Percentiles rank a stretch among this genome's conserved stretches.
Conservation (phyloP, 1,139 yeast species). For the Scheffersomyces parashehatae region DNA sequence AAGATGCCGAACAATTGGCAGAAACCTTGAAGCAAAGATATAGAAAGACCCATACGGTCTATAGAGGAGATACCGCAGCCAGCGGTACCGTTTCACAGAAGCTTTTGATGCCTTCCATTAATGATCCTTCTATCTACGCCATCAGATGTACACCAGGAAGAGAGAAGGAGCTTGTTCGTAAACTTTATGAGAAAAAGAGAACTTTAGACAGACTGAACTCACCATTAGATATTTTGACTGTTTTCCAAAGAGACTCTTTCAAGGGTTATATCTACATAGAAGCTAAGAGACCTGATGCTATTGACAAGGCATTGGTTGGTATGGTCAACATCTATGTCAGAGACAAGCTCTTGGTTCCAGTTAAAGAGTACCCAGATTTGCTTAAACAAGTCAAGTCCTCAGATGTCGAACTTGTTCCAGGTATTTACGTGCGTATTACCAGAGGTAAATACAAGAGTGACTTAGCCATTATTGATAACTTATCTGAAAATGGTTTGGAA, state of each 20-base stretch:
- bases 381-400: conserved; percentile 86
- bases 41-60: conserved; percentile 82
- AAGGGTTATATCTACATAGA: conserved; percentile 91
- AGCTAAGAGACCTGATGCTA: conserved; percentile 92
- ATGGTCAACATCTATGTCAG: conserved; percentile 79
- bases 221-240: conserved; percentile 79
- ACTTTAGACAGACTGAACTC: conserved; percentile 62
- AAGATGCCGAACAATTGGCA: conserved; percentile 93
- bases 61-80: conserved; percentile 80
- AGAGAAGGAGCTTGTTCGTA: conserved; percentile 88
- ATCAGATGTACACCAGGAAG: conserved; percentile 90
- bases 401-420: conserved; percentile 87
- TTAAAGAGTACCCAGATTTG: conserved; percentile 91
- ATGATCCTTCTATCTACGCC: conserved; percentile 97
- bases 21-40: conserved; percentile 90
- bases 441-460: conserved; percentile 94
- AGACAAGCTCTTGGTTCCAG: conserved; percentile 83
- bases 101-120: conserved; percentile 88
- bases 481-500: conserved; percentile 92
- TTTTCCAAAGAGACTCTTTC: conserved; percentile 91
- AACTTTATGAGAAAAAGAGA: conserved; percentile 75
- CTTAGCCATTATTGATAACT: conserved; percentile 87
- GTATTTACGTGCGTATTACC: conserved; percentile 86
- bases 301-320: conserved; percentile 83
- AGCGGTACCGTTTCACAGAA: conserved; percentile 87